phyloP scores from a whole-genome alignment of 73 alveolate species.

The Diophrys appendiculata region DNA sequence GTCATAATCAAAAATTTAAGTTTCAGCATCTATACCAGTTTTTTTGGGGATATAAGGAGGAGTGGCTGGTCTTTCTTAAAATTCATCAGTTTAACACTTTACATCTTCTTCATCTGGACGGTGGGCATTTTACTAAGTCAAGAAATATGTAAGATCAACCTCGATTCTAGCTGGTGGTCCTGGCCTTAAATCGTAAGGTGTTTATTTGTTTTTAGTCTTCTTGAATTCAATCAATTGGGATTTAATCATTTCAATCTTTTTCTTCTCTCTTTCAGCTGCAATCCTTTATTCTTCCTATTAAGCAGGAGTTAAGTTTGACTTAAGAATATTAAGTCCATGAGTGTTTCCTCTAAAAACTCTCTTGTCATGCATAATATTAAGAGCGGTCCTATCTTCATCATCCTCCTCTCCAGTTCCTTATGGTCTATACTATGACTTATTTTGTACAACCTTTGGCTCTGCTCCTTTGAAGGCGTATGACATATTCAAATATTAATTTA shows the following conservation, averaged over 20 bases:
- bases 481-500: not conserved
- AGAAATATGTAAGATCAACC: slow-evolving; percentile 83
- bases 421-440: not conserved
- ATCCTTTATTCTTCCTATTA: slow-evolving; percentile 56
- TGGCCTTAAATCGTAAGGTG: slow-evolving; percentile 87
- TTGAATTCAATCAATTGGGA: slow-evolving; percentile 67
- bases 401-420: slow-evolving; percentile 26
- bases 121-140: slow-evolving; percentile 70
- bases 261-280: slow-evolving; percentile 59
- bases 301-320: slow-evolving; percentile 57
- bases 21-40: slow-evolving; percentile 97
- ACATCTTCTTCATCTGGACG: slow-evolving; percentile 68
- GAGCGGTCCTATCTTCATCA: slow-evolving; percentile 52
- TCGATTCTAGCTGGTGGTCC: slow-evolving; percentile 91
- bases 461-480: not conserved
- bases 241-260: slow-evolving; percentile 67
- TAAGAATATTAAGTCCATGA: slow-evolving; percentile 60
- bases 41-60: slow-evolving; percentile 95
- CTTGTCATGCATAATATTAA: slow-evolving; percentile 65
- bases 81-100: slow-evolving; percentile 92
- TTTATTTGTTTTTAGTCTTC: slow-evolving; percentile 65
- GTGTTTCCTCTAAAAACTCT: slow-evolving; percentile 87
- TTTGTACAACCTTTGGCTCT: not conserved
- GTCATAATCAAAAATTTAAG: slow-evolving; percentile 96
- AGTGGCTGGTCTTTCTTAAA: slow-evolving; percentile 88